Evolutionary conservation across 306 rosid genomes (phyloP), one percentile per base, ranked within the genome.

Genomic region (Adenanthera pavonina): DNA sequence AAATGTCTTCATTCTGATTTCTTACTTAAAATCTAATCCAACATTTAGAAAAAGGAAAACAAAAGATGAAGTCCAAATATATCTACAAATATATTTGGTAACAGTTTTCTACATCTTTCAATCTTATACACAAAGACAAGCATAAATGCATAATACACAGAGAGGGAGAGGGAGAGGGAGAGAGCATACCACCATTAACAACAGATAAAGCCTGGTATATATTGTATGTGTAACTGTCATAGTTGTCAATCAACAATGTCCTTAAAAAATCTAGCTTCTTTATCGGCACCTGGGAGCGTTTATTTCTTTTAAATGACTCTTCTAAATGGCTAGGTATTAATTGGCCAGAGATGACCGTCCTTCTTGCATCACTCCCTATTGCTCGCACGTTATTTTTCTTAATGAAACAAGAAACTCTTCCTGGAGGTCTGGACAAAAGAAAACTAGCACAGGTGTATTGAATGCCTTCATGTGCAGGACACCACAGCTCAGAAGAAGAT

Each of bases 181-280:
- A 84, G 76, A 67, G 67, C 96, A 62, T 87, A 96, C 99, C 81
- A 10, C 99, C 98, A 82, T 96, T 96, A 84, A 96, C 81, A 78
- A 92, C 60, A 76, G 98, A 93, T 68, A 96, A 85, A 80, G 92
- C 97, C 92, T 96, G 99, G 89, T 89, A 96, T 83, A 96, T 89
- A 84, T 96, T 96, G 86, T 96, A 96, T 4, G 99, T 96, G 88
- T 96, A 96, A 77, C 99, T 96, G 70, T 96, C 99, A 80, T 96
- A 93, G 87, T 96, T 96, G 87, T 96, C 99, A 79, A 96, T 92
- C 97, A 95, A 84, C 88, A 95, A 85, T 30, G 99, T 96, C 86
- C 94, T 91, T 81, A 93, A 92, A 72, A 76, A 86, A 68, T 87
- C 91, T 38, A 82, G 79, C 88, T 91, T 93, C 61, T 77, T 89